Percentiles rank a stretch among this genome's conserved stretches.
These are phyloP conservation scores for Vitellaria paradoxa DNA, from an alignment of 179 eudicot species.

Conservation along the genomic window DNA sequence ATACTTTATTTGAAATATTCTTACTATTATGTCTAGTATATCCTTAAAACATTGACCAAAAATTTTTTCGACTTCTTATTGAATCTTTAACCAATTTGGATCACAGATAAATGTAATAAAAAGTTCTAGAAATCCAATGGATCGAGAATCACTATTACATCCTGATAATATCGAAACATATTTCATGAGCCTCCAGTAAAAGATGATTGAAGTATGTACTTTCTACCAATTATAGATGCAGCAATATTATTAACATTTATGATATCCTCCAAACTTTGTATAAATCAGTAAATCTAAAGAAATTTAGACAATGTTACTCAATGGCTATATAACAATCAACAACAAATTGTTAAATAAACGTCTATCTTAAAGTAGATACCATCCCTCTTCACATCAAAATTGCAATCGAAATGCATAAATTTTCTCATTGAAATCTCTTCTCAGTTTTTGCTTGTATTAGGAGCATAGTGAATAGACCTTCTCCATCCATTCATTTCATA, in stretches of 20 bases:
- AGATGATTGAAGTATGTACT: not conserved
- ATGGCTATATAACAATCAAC: too few species aligned
- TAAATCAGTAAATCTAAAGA: not conserved
- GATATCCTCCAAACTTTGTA: slow-evolving; percentile 2
- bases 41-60: not conserved
- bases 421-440: slow-evolving; percentile 14
- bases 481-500: not conserved
- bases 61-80: too few species aligned
- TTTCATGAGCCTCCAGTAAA: not conserved
- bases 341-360: not conserved
- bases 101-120: slow-evolving; percentile 15
- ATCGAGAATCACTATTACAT: not conserved
- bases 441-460: too few species aligned
- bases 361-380: not conserved
- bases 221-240: not conserved
- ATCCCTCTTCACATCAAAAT: not conserved
- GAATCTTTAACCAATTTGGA: too few species aligned
- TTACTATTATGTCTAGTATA: slow-evolving; percentile 1
- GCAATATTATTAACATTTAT: not conserved
- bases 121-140: not conserved
- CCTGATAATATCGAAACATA: slow-evolving; percentile 15
- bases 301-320: not conserved
- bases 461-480: not conserved
- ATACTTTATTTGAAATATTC: not conserved
- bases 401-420: not conserved